Conservation (phyloP, 164 flowering plant species). For the Liriodendron chinense region DNA sequence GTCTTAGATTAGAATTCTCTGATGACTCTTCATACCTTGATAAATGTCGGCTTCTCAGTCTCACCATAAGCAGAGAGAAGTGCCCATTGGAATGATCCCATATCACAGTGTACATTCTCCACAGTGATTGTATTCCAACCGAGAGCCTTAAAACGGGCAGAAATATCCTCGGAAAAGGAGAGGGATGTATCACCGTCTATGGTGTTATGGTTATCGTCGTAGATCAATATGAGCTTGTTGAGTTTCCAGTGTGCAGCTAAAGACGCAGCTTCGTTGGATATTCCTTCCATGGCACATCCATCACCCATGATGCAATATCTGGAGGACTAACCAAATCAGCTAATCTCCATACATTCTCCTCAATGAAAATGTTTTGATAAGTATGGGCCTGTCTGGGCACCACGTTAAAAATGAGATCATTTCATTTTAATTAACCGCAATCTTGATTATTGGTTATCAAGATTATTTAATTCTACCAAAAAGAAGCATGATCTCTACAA, state of each 20-base stretch:
- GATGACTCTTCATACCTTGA: conserved; percentile 34
- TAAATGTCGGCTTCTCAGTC: conserved; percentile 46
- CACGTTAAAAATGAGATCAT: too few species aligned
- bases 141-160: conserved; percentile 41
- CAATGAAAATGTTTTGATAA: too few species aligned
- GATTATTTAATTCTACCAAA: too few species aligned
- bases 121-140: conserved; percentile 53
- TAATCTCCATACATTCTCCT: neutral
- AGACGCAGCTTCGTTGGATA: conserved; percentile 55
- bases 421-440: too few species aligned
- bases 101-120: conserved; percentile 29
- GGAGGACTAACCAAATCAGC: neutral
- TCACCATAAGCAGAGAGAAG: conserved; percentile 31
- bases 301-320: conserved; percentile 63
- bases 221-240: conserved; percentile 40
- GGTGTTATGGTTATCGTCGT: conserved; percentile 54
- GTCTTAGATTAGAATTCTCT: neutral
- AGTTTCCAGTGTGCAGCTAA: conserved; percentile 67
- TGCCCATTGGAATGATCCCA: conserved; percentile 33
- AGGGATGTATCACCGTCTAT: conserved; percentile 47
- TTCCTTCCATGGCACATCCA: conserved; percentile 70
- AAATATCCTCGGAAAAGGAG: conserved; percentile 45
- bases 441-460: too few species aligned
- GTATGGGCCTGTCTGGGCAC: too few species aligned
- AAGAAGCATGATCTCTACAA: too few species aligned